These are phyloP conservation scores for Neoarthrinium moseri DNA, from an alignment of 2,329 filamentous ascomycete species.

Conservation along the genomic window DNA sequence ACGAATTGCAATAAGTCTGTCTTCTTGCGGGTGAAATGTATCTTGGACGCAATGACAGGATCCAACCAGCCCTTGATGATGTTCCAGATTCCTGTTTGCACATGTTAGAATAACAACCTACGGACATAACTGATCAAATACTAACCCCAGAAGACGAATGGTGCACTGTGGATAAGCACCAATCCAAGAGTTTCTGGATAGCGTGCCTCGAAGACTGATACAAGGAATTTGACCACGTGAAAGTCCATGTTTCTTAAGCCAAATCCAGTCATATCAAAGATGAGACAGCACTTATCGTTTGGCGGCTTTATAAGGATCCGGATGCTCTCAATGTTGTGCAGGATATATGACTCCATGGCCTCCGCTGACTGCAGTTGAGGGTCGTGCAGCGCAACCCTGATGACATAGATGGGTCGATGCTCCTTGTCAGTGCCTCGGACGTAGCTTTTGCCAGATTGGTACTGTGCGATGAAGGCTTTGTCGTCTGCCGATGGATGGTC, in stretches of 20 bases:
- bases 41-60: slow-evolving; percentile 70
- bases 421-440: slow-evolving; percentile 34
- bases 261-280: slow-evolving; percentile 74
- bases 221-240: slow-evolving; percentile 74
- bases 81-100: slow-evolving; percentile 41
- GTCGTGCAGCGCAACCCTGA: slow-evolving; percentile 32
- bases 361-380: slow-evolving; percentile 30
- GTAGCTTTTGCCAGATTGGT: slow-evolving; percentile 36
- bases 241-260: slow-evolving; percentile 76
- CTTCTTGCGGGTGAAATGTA: slow-evolving; percentile 65
- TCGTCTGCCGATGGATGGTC: slow-evolving; percentile 21
- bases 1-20: slow-evolving; percentile 64
- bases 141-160: slow-evolving; percentile 63
- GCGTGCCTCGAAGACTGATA: slow-evolving; percentile 76
- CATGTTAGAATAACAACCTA: neutral
- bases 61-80: slow-evolving; percentile 76
- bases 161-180: slow-evolving; percentile 73
- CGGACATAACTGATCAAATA: neutral
- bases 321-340: slow-evolving; percentile 38
- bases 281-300: slow-evolving; percentile 32
- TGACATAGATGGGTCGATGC: slow-evolving; percentile 34
- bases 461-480: slow-evolving; percentile 34
- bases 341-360: slow-evolving; percentile 34
- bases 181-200: slow-evolving; percentile 72
- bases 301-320: slow-evolving; percentile 23